These are phyloP conservation scores for Phalaenopsis equestris DNA, from an alignment of 106 monocot genomes.

Conservation along the genomic window DNA sequence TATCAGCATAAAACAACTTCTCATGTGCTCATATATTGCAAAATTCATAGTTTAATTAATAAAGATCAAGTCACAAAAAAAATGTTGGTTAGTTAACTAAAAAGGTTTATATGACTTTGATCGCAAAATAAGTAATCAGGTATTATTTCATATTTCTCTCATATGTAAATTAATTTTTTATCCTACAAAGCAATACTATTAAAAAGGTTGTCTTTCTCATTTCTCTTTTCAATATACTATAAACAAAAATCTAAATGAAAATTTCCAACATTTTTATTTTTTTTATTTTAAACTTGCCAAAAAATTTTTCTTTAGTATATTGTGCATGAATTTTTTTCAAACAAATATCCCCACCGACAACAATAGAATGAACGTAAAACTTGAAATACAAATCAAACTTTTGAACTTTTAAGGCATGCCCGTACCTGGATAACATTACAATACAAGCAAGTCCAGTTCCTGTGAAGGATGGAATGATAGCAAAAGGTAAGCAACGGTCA, in stretches of 20 bases:
- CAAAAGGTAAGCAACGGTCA: background rate
- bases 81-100: background rate
- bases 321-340: background rate
- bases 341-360: background rate
- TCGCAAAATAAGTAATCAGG: background rate
- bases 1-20: background rate
- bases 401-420: background rate
- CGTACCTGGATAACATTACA: constrained; percentile 27
- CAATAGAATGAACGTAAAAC: background rate
- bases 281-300: background rate
- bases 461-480: constrained; percentile 6
- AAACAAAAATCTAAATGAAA: background rate
- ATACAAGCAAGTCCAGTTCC: constrained; percentile 26
- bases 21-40: background rate
- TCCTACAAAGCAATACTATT: background rate
- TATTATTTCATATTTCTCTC: background rate
- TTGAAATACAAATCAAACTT: background rate
- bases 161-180: background rate
- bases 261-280: background rate
- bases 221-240: background rate
- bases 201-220: background rate
- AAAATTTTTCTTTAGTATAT: background rate
- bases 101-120: background rate
- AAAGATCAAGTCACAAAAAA: background rate
- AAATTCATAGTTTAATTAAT: background rate